phyloP scores from a whole-genome alignment of 148 eudicot species.

The Chenopodium formosanum region DNA sequence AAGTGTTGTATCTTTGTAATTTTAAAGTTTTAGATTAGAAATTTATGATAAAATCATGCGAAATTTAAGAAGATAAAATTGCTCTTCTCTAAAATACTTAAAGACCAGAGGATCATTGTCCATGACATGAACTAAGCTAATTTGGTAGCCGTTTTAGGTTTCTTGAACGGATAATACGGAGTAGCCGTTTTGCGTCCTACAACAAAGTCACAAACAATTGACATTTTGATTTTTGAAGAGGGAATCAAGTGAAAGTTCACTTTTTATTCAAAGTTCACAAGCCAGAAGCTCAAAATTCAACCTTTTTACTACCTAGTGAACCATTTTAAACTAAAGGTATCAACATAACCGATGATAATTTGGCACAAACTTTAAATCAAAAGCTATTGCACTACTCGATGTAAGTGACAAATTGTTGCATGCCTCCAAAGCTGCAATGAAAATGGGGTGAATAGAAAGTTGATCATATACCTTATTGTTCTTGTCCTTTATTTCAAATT shows the following conservation, averaged over 20 bases:
- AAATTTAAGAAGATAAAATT: too few relatives aligned
- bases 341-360: not conserved
- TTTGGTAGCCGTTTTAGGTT: too few relatives aligned
- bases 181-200: not conserved
- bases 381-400: not conserved
- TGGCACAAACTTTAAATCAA: constrained; percentile 23
- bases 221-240: not conserved
- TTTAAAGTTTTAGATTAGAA: too few relatives aligned
- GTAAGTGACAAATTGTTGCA: constrained; percentile 12
- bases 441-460: not conserved
- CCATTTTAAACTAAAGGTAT: not conserved
- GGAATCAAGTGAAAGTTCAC: constrained; percentile 17
- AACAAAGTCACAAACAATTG: too few relatives aligned
- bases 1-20: too few relatives aligned
- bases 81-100: too few relatives aligned
- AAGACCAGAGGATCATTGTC: too few relatives aligned
- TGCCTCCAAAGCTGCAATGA: constrained; percentile 26
- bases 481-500: not conserved
- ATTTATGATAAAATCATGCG: too few relatives aligned
- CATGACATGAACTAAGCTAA: too few relatives aligned
- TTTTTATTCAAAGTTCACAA: constrained; percentile 4
- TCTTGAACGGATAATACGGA: too few relatives aligned
- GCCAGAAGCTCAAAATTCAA: not conserved
- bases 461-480: not conserved
- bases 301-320: not conserved